phyloP scores from a whole-genome alignment of 495 filamentous ascomycete species.

The Copromyces sp. region DNA sequence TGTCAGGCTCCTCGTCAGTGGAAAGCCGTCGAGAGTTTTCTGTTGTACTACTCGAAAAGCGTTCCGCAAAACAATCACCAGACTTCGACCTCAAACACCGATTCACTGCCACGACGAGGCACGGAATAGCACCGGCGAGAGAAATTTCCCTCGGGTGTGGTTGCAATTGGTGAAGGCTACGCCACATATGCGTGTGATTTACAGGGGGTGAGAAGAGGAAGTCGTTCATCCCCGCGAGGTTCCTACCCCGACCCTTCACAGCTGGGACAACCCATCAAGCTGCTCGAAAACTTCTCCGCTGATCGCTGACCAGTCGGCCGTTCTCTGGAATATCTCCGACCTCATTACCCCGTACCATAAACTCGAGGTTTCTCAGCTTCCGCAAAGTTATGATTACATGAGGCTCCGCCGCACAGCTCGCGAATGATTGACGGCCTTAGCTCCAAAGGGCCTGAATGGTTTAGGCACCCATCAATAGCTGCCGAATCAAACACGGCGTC shows the following conservation, averaged over 20 bases:
- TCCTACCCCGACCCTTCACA: background rate
- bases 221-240: background rate
- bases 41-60: background rate
- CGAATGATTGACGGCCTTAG: background rate
- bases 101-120: background rate
- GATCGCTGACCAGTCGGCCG: background rate
- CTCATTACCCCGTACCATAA: background rate
- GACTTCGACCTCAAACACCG: background rate
- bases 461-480: background rate
- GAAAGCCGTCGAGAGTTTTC: background rate
- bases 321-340: background rate
- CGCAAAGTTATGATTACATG: background rate
- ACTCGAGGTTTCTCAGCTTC: background rate
- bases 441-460: background rate
- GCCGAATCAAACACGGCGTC: background rate
- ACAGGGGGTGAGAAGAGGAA: background rate
- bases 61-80: background rate
- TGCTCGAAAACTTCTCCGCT: background rate
- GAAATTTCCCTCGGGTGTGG: background rate
- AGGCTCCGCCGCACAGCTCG: background rate
- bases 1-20: background rate
- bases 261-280: background rate
- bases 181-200: background rate
- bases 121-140: background rate
- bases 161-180: background rate